Evolutionary conservation across 352 stramenopile species (phyloP), one percentile per base, ranked within the genome.

Genomic region (Globisporangium megalacanthum): DNA sequence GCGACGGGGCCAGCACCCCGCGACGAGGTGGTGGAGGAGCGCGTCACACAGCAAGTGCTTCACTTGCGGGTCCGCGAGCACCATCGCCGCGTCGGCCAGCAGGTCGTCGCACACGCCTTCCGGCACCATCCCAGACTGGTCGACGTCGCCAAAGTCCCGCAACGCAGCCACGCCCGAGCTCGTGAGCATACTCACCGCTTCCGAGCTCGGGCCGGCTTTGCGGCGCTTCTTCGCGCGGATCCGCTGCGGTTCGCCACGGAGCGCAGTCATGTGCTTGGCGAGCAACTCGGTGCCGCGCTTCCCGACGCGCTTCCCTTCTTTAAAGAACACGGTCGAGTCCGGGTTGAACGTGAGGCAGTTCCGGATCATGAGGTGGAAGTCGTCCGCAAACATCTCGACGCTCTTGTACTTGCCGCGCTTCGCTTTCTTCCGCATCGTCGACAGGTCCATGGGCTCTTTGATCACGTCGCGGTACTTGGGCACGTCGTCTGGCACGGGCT

Each of bases 321-420:
- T 95, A 65, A 92, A 92, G 57, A 92, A 95, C 17, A 95, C 83
- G 2, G 86, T 94, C 33, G 79, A 87, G 52, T 92, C 82, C 3
- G 83, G 75, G 52, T 95, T 95, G 62, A 92, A 95, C 7, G 79
- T 84, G 65, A 92, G 76, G 54, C 86, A 95, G 60, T 95, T 95
- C 37, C 81, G 77, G 57, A 92, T 93, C 76, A 95, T 95, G 19
- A 93, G 67, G 49, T 87, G 82, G 60, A 95, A 91, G 39, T 95
- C 86, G 2, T 81, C 67, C 4, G 69, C 70, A 66, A 95, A 91
- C 31, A 74, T 65, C n/a, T 92, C 82, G 20, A 93, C 56, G 29
- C 76, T 87, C 67, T 89, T 88, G 66, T 94, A 93, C 65, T 92
- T 89, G 64, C 77, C 75, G 36, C 77, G 73, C 46, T 87, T 86